Conservation (phyloP, 2,329 filamentous ascomycete genomes). For the Aspergillus sp. region DNA sequence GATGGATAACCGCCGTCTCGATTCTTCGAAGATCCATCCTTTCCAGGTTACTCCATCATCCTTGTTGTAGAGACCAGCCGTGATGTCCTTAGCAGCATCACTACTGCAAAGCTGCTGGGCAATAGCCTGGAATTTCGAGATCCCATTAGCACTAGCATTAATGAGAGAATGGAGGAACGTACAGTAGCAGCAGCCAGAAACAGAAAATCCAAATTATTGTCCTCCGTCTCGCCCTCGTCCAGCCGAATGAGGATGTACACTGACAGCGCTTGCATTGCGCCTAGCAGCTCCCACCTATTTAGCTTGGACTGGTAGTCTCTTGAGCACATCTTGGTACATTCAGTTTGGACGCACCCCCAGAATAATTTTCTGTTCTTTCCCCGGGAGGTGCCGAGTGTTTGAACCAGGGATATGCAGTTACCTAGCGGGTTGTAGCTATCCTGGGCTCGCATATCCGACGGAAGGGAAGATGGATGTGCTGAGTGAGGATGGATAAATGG, state of each 20-base stretch:
- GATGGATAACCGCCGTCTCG: constrained; percentile 26
- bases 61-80: background rate
- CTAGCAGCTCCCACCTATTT: constrained; percentile 39
- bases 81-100: background rate
- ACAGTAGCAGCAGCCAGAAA: constrained; percentile 19
- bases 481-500: constrained; percentile 44
- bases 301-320: background rate
- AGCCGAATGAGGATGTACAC: constrained; percentile 47
- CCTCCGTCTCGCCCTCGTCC: constrained; percentile 46
- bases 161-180: background rate
- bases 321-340: constrained; percentile 39
- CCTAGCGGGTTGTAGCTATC: background rate
- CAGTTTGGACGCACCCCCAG: constrained; percentile 46
- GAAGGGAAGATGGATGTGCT: background rate
- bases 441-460: background rate
- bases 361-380: constrained; percentile 42
- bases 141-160: background rate
- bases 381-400: background rate
- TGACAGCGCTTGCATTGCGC: constrained; percentile 46
- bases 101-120: background rate
- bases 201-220: constrained; percentile 45
- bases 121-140: background rate
- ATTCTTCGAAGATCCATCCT: background rate
- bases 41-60: background rate
- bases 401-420: background rate